phyloP scores from a whole-genome alignment of 176 grass and related monocot species.

The Eremochloa ophiuroides region DNA sequence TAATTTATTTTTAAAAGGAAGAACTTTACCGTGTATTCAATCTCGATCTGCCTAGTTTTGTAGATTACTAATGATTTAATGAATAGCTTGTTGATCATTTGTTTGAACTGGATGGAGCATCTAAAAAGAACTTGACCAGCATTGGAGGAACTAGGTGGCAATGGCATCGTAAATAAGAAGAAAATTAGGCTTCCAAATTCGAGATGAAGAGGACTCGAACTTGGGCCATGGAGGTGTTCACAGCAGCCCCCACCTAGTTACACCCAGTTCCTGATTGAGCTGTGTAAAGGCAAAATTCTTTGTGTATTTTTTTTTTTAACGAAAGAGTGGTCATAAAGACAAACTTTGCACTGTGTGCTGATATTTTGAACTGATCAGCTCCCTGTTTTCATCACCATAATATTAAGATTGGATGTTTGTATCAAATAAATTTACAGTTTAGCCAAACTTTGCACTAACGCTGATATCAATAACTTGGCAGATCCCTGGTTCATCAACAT shows the following conservation, averaged over 20 bases:
- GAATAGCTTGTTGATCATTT: neutral
- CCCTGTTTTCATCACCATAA: neutral
- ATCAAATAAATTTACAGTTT: neutral
- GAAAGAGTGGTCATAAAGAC: neutral
- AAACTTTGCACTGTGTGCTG: neutral
- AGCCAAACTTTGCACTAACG: neutral
- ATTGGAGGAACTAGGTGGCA: neutral
- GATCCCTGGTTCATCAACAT: neutral
- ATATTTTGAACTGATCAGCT: conserved; percentile 5
- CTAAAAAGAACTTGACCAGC: neutral
- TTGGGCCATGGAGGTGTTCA: neutral
- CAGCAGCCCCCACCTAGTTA: neutral
- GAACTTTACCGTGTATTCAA: neutral
- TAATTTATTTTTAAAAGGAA: neutral
- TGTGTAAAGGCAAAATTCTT: neutral
- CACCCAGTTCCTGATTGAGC: neutral
- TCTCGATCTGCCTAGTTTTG: neutral
- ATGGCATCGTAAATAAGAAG: neutral
- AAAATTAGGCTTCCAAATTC: neutral
- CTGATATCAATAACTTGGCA: neutral
- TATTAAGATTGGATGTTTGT: conserved; percentile 6
- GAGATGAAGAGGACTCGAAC: neutral
- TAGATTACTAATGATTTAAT: neutral
- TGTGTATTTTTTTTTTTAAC: conserved; percentile 18
- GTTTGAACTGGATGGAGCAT: neutral